phyloP scores from a whole-genome alignment of 2,329 filamentous ascomycete species.

The Fusarium palustre region DNA sequence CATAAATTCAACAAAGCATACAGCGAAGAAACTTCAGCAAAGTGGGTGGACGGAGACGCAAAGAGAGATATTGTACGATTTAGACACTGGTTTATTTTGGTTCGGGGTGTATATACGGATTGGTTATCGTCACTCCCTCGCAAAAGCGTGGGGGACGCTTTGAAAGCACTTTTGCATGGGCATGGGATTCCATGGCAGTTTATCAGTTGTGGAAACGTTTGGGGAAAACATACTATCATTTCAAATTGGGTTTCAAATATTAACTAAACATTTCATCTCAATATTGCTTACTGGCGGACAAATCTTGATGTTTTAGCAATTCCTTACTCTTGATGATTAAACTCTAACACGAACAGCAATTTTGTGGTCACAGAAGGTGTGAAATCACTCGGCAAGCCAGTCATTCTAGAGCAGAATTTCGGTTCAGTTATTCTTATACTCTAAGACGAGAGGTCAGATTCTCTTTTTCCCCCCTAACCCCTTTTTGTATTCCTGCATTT shows the following conservation, averaged over 20 bases:
- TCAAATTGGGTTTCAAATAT: slow-evolving; percentile 24
- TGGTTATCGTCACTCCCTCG: slow-evolving; percentile 24
- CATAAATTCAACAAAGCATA: slow-evolving; percentile 34
- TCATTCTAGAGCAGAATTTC: background rate
- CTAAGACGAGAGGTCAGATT: background rate
- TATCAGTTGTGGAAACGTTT: background rate
- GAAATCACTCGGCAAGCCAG: too few species aligned
- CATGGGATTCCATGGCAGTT: slow-evolving; percentile 7
- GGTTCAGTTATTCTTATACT: background rate
- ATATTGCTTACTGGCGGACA: too few species aligned
- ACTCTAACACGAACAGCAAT: background rate
- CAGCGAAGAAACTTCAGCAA: background rate
- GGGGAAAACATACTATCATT: slow-evolving; percentile 9
- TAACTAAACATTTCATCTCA: background rate
- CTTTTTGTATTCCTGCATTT: slow-evolving; percentile 10
- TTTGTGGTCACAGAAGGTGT: background rate
- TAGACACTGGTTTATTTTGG: slow-evolving; percentile 34
- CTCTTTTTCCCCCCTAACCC: background rate
- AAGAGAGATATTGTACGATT: slow-evolving; percentile 37
- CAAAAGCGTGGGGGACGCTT: slow-evolving; percentile 1
- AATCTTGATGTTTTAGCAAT: background rate
- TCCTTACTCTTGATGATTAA: background rate
- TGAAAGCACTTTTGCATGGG: slow-evolving; percentile 10
- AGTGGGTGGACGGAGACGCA: slow-evolving; percentile 10
- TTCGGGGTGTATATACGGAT: slow-evolving; percentile 39